These are phyloP conservation scores for Platanthera zijinensis DNA, from an alignment of 106 monocot species.

Conservation along the genomic window DNA sequence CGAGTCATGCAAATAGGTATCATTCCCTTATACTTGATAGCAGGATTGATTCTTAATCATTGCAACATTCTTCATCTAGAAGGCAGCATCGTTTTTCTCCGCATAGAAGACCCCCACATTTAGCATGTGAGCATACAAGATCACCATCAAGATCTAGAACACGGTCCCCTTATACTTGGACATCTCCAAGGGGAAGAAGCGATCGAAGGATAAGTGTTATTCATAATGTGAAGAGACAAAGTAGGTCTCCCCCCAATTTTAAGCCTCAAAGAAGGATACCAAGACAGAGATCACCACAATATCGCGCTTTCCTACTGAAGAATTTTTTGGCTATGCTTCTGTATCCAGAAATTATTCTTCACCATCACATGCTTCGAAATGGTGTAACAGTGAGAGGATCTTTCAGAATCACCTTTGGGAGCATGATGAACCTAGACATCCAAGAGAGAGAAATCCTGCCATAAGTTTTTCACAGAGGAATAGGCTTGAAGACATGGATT, in stretches of 20 bases:
- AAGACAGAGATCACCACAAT: constrained; percentile 23
- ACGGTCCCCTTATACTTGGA: too few species aligned
- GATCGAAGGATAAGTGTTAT: too few species aligned
- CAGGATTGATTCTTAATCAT: constrained; percentile 11
- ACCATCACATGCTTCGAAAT: constrained; percentile 35
- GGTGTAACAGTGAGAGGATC: constrained; percentile 46
- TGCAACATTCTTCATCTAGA: constrained; percentile 18
- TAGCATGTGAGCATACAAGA: constrained; percentile 24
- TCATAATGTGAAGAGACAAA: too few species aligned
- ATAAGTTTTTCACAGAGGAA: constrained; percentile 26
- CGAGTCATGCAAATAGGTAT: constrained; percentile 24
- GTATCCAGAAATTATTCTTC: constrained; percentile 27
- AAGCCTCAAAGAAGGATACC: constrained; percentile 16
- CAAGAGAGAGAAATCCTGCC: constrained; percentile 30
- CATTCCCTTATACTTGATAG: constrained; percentile 17
- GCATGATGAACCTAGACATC: constrained; percentile 20
- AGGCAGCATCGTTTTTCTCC: constrained; percentile 53
- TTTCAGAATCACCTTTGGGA: constrained; percentile 17
- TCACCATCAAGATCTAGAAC: constrained; percentile 78
- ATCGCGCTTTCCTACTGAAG: constrained; percentile 27
- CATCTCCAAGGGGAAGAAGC: too few species aligned
- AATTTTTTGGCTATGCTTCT: constrained; percentile 14
- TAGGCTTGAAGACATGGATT: constrained; percentile 26
- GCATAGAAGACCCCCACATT: constrained; percentile 25
- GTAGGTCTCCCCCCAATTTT: too few species aligned